These are phyloP conservation scores for Penicillium pulvis DNA, from an alignment of 495 filamentous ascomycete genomes.

Conservation along the genomic window DNA sequence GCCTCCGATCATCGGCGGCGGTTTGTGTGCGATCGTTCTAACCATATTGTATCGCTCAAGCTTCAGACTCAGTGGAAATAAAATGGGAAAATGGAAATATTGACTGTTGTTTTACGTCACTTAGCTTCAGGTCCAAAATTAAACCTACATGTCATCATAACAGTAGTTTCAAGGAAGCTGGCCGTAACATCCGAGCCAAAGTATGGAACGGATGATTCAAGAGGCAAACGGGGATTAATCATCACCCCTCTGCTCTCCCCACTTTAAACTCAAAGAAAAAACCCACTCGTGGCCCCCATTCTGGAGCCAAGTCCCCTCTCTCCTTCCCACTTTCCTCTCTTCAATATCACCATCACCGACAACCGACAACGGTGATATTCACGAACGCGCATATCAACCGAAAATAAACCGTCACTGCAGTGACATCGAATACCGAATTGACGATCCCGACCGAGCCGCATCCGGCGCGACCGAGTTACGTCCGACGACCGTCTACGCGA, in stretches of 20 bases:
- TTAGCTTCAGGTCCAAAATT: neutral
- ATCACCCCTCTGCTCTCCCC: slow-evolving; percentile 18
- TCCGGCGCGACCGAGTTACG: slow-evolving; percentile 25
- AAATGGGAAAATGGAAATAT: neutral
- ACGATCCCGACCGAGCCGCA: slow-evolving; percentile 20
- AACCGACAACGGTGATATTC: neutral
- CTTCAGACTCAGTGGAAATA: neutral
- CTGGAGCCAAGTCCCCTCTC: slow-evolving; percentile 7
- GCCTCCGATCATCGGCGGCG: slow-evolving; percentile 7
- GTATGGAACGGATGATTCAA: slow-evolving; percentile 1
- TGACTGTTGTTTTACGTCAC: neutral
- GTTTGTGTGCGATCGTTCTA: slow-evolving; percentile 3
- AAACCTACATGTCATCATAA: too few species aligned
- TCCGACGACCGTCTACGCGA: neutral
- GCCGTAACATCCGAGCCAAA: neutral
- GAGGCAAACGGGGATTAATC: slow-evolving; percentile 25
- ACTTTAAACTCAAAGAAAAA: slow-evolving; percentile 21
- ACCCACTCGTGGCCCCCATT: slow-evolving; percentile 14
- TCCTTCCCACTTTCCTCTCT: slow-evolving; percentile 12
- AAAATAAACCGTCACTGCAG: slow-evolving; percentile 1
- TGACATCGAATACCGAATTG: slow-evolving; percentile 1
- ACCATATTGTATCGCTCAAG: neutral
- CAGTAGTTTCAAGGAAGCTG: too few species aligned
- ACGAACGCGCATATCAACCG: neutral
- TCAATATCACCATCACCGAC: slow-evolving; percentile 10